These are phyloP conservation scores for Termitomyces bulborhizus DNA, from an alignment of 768 basidiomycete genomes.

Conservation along the genomic window DNA sequence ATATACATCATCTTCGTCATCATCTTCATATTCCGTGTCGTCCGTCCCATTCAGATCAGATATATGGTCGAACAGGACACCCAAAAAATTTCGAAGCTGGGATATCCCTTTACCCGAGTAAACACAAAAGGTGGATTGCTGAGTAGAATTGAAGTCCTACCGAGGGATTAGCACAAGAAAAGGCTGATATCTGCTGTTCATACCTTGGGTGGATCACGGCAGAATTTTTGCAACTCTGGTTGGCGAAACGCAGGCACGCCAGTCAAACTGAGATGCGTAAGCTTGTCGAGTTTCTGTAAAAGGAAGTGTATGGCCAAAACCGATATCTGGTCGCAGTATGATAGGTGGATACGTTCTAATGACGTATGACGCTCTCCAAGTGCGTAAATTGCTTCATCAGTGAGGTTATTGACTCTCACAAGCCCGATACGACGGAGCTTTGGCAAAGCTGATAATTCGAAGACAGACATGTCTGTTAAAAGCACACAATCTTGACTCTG, in stretches of 20 bases:
- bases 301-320: slow-evolving; percentile 90
- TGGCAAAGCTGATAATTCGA: slow-evolving; percentile 81
- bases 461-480: slow-evolving; percentile 90
- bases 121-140: slow-evolving; percentile 90
- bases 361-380: slow-evolving; percentile 81
- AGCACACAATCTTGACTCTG: slow-evolving; percentile 62
- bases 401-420: slow-evolving; percentile 87
- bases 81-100: slow-evolving; percentile 75
- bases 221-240: slow-evolving; percentile 82
- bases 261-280: slow-evolving; percentile 95
- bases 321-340: slow-evolving; percentile 93
- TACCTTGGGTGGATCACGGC: slow-evolving; percentile 82
- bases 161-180: slow-evolving; percentile 1
- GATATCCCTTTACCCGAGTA: slow-evolving; percentile 90
- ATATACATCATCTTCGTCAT: slow-evolving; percentile 46
- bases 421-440: slow-evolving; percentile 94
- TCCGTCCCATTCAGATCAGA: slow-evolving; percentile 67
- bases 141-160: slow-evolving; percentile 88
- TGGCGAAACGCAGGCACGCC: slow-evolving; percentile 91
- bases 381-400: slow-evolving; percentile 88
- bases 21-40: slow-evolving; percentile 63
- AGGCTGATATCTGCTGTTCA: slow-evolving; percentile 14
- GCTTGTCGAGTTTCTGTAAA: slow-evolving; percentile 78
- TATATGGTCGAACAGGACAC: slow-evolving; percentile 68
- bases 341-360: slow-evolving; percentile 93